Percentiles rank a stretch among this genome's conserved stretches.
Conservation (phyloP, 1,139 yeast species). For the Debaryomyces udenii region DNA sequence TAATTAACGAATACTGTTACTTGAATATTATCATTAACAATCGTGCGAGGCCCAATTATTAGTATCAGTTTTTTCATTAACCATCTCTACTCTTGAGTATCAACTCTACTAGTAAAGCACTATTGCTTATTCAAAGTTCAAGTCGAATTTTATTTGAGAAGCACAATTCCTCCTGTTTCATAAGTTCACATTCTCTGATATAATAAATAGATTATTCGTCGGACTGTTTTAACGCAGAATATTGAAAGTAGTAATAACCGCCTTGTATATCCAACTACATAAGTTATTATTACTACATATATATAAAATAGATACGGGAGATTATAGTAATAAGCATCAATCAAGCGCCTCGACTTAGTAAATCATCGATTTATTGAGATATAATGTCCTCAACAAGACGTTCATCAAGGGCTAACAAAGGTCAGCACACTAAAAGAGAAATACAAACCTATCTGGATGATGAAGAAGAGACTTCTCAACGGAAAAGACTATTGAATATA, state of each 20-base stretch:
- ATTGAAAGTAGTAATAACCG: constrained; percentile 4
- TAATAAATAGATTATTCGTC: constrained; percentile 2
- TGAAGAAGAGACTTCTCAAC: constrained; percentile 12
- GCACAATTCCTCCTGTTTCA: not conserved
- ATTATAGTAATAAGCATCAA: constrained; percentile 2
- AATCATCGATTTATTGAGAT: not conserved
- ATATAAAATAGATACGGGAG: constrained; percentile 7
- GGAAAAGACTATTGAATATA: constrained; percentile 1
- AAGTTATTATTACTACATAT: constrained; percentile 5
- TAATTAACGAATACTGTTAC: too few relatives aligned
- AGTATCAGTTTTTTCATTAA: too few relatives aligned
- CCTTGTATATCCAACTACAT: not conserved
- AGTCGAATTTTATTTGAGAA: too few relatives aligned
- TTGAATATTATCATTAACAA: too few relatives aligned
- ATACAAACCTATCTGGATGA: constrained; percentile 22
- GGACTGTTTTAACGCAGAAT: not conserved
- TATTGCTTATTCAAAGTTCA: too few relatives aligned
- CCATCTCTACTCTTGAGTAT: too few relatives aligned
- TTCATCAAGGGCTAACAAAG: constrained; percentile 44
- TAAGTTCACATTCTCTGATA: constrained; percentile 8
- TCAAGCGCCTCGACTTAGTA: constrained; percentile 7
- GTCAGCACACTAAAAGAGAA: constrained; percentile 39
- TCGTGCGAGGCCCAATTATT: too few relatives aligned
- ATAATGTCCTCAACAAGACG: constrained; percentile 28
- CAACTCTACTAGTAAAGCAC: too few relatives aligned